phyloP scores from a whole-genome alignment of 1,284 basidiomycete species.

The Ganoderma multipileum region DNA sequence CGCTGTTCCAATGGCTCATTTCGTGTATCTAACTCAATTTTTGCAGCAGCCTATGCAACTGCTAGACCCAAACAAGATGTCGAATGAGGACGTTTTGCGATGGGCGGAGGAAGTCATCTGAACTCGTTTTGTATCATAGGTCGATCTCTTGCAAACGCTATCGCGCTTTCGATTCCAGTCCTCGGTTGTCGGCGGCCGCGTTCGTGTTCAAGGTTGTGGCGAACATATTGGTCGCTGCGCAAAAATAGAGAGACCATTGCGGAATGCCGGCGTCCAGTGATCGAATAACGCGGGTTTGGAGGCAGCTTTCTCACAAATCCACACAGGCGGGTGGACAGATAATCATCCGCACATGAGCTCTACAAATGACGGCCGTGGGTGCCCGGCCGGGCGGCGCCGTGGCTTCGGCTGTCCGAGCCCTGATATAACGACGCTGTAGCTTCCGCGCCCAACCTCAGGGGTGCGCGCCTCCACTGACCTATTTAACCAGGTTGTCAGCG shows the following conservation, averaged over 20 bases:
- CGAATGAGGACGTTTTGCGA: slow-evolving; percentile 53
- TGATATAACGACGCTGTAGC: background rate
- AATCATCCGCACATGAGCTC: too few relatives aligned
- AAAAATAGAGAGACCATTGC: background rate
- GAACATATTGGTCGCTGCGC: background rate
- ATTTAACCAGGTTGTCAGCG: background rate
- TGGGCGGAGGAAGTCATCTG: slow-evolving; percentile 66
- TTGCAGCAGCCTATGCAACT: background rate
- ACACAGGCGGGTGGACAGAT: too few relatives aligned
- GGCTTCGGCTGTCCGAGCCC: background rate
- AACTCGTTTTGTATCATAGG: background rate
- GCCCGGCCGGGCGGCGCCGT: too few relatives aligned
- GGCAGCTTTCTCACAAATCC: background rate
- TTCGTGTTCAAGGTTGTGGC: background rate
- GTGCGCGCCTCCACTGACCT: background rate
- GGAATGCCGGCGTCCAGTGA: background rate
- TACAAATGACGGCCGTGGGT: too few relatives aligned
- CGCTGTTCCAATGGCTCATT: background rate
- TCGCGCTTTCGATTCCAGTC: background rate
- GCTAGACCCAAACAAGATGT: slow-evolving; percentile 32
- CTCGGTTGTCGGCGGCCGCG: background rate
- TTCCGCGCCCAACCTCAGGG: too few relatives aligned
- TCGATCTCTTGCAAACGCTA: slow-evolving; percentile 6
- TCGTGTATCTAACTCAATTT: background rate
- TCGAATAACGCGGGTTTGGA: background rate